Evolutionary conservation across 768 basidiomycete species (phyloP).

Genomic region (Tylopilus vinaceipallidus): DNA sequence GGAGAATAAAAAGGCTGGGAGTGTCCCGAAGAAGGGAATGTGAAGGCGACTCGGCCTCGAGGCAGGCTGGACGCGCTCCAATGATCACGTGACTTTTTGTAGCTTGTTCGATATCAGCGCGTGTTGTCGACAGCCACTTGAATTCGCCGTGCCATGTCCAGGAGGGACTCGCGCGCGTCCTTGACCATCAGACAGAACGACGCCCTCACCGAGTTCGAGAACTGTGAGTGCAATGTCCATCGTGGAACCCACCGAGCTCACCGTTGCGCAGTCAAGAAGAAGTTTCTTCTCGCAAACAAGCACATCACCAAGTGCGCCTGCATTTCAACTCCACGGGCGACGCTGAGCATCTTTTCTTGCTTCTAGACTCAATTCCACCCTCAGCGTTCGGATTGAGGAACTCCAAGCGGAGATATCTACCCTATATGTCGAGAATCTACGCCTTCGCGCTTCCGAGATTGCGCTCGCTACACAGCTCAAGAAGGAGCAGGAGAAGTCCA

Average conservation of each 20-base stretch:
- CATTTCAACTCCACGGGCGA: conserved; percentile 1
- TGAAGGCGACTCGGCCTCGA: conserved; percentile 31
- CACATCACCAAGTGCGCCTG: conserved; percentile 79
- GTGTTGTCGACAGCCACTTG: conserved; percentile 14
- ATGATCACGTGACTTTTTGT: conserved; percentile 27
- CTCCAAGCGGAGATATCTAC: conserved; percentile 78
- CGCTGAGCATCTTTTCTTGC: conserved; percentile 7
- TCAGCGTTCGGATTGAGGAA: conserved; percentile 82
- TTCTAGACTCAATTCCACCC: conserved; percentile 75
- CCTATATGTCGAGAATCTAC: conserved; percentile 81
- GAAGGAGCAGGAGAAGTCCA: conserved; percentile 75
- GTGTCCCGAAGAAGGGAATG: conserved; percentile 21
- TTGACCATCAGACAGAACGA: conserved; percentile 70
- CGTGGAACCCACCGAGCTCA: conserved; percentile 4
- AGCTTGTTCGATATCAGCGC: conserved; percentile 37
- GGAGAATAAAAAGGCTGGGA: conserved; percentile 12
- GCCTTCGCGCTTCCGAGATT: conserved; percentile 78
- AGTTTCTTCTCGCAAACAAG: conserved; percentile 86
- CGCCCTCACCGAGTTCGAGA: conserved; percentile 81
- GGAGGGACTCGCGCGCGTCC: conserved; percentile 42
- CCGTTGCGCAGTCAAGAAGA: conserved; percentile 77
- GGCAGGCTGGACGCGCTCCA: conserved; percentile 24
- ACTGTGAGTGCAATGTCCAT: conserved; percentile 50
- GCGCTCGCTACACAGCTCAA: conserved; percentile 73
- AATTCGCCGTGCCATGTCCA: conserved; percentile 28